phyloP scores from a whole-genome alignment of 257 asterid species.

The Solanum bulbocastanum region DNA sequence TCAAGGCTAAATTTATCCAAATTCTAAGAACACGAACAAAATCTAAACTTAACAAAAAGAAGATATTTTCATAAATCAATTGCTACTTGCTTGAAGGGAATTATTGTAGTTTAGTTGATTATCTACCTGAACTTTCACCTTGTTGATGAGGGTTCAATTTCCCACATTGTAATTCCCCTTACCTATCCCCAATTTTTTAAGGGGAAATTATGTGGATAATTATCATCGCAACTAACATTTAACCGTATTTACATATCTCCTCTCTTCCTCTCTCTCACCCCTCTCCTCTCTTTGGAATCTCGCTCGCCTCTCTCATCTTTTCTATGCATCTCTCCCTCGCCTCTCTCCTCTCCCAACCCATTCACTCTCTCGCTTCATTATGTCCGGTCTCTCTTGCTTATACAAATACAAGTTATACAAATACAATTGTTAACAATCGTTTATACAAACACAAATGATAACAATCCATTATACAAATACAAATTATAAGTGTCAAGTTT shows the following conservation, averaged over 20 bases:
- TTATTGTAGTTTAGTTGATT: neutral
- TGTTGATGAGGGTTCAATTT: fast-evolving
- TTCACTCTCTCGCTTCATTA: neutral
- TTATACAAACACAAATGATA: too few species aligned
- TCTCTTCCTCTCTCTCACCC: neutral
- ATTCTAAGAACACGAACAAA: neutral
- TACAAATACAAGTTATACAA: too few species aligned
- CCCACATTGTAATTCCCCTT: neutral
- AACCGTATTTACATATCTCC: neutral
- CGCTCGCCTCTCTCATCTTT: neutral
- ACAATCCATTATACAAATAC: too few species aligned
- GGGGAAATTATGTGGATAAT: too few species aligned
- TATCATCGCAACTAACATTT: fast-evolving
- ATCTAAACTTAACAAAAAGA: neutral
- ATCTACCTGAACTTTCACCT: neutral
- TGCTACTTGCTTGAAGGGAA: neutral
- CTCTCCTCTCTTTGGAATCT: neutral
- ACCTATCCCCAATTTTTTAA: too few species aligned
- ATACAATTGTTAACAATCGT: neutral
- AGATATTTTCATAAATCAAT: neutral
- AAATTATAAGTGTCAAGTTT: too few species aligned
- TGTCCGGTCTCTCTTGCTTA: neutral
- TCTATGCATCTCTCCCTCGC: neutral
- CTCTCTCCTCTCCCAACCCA: neutral
- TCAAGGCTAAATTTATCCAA: neutral